Conservation (phyloP, 176 grass and related monocot genomes). For the Leersia perrieri region DNA sequence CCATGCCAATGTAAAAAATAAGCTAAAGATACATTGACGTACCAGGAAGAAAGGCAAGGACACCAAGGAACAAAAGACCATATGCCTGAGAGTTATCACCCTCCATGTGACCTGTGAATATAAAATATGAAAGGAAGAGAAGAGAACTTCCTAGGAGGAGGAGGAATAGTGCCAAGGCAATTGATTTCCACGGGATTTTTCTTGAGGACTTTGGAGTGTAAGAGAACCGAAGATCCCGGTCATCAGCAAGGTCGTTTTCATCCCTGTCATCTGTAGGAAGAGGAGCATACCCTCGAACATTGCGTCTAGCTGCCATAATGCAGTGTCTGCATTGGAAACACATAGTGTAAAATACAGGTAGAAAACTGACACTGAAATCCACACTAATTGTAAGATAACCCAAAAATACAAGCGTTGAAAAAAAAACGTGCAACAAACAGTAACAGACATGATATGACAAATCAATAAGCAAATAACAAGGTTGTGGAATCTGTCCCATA, state of each 20-base stretch:
- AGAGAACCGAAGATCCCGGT: conserved; percentile 66
- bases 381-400: not conserved
- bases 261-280: conserved; percentile 52
- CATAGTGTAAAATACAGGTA: not conserved
- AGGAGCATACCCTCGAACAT: conserved; percentile 49
- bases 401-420: not conserved
- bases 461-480: not conserved
- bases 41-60: conserved; percentile 97
- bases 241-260: not conserved
- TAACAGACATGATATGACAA: conserved; percentile 10
- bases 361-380: conserved; percentile 8
- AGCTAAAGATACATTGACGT: conserved; percentile 33
- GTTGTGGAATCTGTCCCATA: not conserved
- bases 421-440: not conserved
- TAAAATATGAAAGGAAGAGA: conserved; percentile 77
- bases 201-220: conserved; percentile 75
- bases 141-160: conserved; percentile 63
- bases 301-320: conserved; percentile 61
- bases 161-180: conserved; percentile 82
- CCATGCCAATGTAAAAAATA: not conserved
- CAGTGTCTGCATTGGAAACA: not conserved
- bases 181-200: conserved; percentile 82
- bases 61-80: conserved; percentile 74
- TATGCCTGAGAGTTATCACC: conserved; percentile 81
- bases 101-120: conserved; percentile 86